phyloP scores from a whole-genome alignment of 2,329 filamentous ascomycete genomes.

The Ustulina deusta region DNA sequence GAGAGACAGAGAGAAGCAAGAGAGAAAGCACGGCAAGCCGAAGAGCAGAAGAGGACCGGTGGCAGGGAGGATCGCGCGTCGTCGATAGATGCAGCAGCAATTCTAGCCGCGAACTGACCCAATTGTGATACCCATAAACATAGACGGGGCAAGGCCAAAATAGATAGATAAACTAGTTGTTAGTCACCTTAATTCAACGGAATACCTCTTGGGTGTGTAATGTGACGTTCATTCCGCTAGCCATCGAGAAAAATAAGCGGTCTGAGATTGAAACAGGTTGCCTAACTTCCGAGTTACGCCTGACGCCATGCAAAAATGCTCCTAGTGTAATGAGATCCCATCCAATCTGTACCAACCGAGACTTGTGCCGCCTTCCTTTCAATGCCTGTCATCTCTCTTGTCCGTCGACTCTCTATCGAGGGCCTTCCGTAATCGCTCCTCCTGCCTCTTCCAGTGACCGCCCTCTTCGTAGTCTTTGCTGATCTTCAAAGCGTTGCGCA shows the following conservation, averaged over 20 bases:
- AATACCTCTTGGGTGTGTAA: slow-evolving; percentile 14
- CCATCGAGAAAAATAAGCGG: neutral
- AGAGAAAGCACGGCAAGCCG: slow-evolving; percentile 57
- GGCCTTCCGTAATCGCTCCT: slow-evolving; percentile 70
- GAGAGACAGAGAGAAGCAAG: slow-evolving; percentile 62
- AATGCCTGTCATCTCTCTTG: slow-evolving; percentile 25
- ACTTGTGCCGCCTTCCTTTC: neutral
- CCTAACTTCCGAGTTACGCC: slow-evolving; percentile 32
- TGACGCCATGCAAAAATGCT: slow-evolving; percentile 35
- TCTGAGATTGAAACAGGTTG: slow-evolving; percentile 36
- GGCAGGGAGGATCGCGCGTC: slow-evolving; percentile 61
- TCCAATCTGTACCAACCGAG: slow-evolving; percentile 5
- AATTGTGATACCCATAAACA: slow-evolving; percentile 47
- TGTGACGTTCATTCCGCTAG: slow-evolving; percentile 6
- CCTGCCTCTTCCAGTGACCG: slow-evolving; percentile 85
- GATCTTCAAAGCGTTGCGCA: slow-evolving; percentile 89
- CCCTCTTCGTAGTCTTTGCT: slow-evolving; percentile 87
- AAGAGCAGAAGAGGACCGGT: slow-evolving; percentile 57
- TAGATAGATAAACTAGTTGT: slow-evolving; percentile 25
- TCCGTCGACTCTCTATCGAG: slow-evolving; percentile 54
- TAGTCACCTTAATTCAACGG: slow-evolving; percentile 11
- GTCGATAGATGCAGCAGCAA: slow-evolving; percentile 66
- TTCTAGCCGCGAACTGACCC: slow-evolving; percentile 66
- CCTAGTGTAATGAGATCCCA: slow-evolving; percentile 12
- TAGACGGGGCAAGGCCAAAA: slow-evolving; percentile 39